Evolutionary conservation across 495 filamentous ascomycete genomes (phyloP).

Genomic region (Neurospora sp.): DNA sequence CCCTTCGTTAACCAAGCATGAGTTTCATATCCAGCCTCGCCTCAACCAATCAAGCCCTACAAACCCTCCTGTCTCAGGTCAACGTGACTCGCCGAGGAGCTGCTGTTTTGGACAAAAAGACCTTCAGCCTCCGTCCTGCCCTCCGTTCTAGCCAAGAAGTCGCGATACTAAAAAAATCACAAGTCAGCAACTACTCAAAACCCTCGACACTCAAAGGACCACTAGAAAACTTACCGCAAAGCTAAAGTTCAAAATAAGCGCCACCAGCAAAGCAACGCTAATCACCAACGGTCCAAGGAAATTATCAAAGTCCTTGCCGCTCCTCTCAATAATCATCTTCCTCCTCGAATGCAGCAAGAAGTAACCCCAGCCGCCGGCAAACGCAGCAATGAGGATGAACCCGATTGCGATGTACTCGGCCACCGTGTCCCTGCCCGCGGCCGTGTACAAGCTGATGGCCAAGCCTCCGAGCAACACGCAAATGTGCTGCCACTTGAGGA

Average conservation of each 20-base stretch:
- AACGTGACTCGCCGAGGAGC: background rate
- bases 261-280: constrained; percentile 65
- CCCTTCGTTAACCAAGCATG: background rate
- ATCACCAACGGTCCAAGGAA: constrained; percentile 74
- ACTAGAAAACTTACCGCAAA: constrained; percentile 49
- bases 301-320: constrained; percentile 88
- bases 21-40: background rate
- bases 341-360: constrained; percentile 66
- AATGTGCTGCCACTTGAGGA: constrained; percentile 96
- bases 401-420: constrained; percentile 67
- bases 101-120: background rate
- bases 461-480: constrained; percentile 73
- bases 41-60: background rate
- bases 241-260: constrained; percentile 77
- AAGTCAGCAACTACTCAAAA: background rate
- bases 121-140: background rate
- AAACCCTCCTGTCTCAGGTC: background rate
- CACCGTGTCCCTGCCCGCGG: constrained; percentile 60
- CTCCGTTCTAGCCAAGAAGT: background rate
- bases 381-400: constrained; percentile 73
- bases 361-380: constrained; percentile 81
- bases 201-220: background rate
- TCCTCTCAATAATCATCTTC: constrained; percentile 69
- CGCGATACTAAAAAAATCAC: background rate
- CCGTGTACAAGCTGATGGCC: constrained; percentile 78